Evolutionary conservation across 2,329 filamentous ascomycete species (phyloP), one percentile per base, ranked within the genome.

Genomic region (Nemania abortiva): DNA sequence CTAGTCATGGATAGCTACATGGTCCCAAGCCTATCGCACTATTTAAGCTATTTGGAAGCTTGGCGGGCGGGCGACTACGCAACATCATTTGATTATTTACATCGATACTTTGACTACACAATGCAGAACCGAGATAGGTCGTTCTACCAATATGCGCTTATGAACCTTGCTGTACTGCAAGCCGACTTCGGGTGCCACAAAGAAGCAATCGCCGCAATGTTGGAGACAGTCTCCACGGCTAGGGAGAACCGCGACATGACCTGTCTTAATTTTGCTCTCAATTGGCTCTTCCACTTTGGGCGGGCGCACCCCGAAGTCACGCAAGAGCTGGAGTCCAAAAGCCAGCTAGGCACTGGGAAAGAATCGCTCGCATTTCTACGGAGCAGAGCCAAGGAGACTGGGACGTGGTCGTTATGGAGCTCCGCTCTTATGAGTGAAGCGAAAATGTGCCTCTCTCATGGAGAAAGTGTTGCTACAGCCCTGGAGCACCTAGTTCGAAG

Each of bases 91-190:
- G 95, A 99, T 76, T 91, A 91, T 73, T 85, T 99, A 22, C 95
- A 98, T 79, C 91, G 94, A 60, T 99, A 98, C 80, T 99, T 98
- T 76, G 96, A 99, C 79, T 98, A 97, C 80, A 96, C 95, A 1
- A 94, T 97, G 89, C 92, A 96, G 75, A 92, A 90, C 73, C 85
- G 90, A 69, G 92, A 97, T 75, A 90, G 92, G 27, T 88, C 92
- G 5, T 95, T 95, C 75, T 98, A 99, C 77, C 96, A 98, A 78
- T 97, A 98, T 78, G 96, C 96, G 0, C 83, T 98, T 15, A 90
- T 99, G 77, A 98, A 98, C 77, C 87, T 98, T 67, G 95, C 95
- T 3, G 93, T 98, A 39, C 87, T 98, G 4, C 95, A 99, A 77
- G 93, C 95, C 18, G 96, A 98, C 79, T 98, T 98, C 83, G 95